phyloP scores from a whole-genome alignment of 345 rosid genomes.

The Excoecaria agallocha region DNA sequence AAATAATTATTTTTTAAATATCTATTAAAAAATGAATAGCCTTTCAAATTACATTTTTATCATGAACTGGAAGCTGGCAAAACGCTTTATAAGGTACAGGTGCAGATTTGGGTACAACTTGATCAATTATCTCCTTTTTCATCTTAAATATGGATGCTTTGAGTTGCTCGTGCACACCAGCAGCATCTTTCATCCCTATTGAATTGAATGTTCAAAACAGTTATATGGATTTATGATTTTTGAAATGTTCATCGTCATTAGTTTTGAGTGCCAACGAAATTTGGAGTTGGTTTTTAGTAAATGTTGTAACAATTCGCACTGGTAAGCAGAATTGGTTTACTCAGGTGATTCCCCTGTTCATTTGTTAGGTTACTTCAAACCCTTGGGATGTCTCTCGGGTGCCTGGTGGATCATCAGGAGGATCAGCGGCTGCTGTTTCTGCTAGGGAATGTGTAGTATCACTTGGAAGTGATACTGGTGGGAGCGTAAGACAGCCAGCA shows the following conservation, averaged over 20 bases:
- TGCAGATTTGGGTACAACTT: too few species aligned
- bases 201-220: neutral
- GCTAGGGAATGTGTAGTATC: constrained; percentile 86
- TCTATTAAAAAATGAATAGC: neutral
- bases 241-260: neutral
- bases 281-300: neutral
- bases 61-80: neutral
- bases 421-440: constrained; percentile 94
- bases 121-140: neutral
- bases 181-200: neutral
- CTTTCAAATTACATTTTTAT: neutral
- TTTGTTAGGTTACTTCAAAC: constrained; percentile 73
- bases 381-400: constrained; percentile 94
- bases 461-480: constrained; percentile 98
- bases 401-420: constrained; percentile 96
- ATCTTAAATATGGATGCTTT: neutral
- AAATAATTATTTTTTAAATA: neutral
- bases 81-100: neutral
- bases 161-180: neutral
- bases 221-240: neutral
- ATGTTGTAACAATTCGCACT: constrained; percentile 1
- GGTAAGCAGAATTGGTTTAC: constrained; percentile 42
- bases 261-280: neutral
- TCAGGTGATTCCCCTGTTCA: constrained; percentile 43
- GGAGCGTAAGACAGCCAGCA: constrained; percentile 96